Conservation (phyloP, 2,329 filamentous ascomycete species). For the Fusarium robinianum region DNA sequence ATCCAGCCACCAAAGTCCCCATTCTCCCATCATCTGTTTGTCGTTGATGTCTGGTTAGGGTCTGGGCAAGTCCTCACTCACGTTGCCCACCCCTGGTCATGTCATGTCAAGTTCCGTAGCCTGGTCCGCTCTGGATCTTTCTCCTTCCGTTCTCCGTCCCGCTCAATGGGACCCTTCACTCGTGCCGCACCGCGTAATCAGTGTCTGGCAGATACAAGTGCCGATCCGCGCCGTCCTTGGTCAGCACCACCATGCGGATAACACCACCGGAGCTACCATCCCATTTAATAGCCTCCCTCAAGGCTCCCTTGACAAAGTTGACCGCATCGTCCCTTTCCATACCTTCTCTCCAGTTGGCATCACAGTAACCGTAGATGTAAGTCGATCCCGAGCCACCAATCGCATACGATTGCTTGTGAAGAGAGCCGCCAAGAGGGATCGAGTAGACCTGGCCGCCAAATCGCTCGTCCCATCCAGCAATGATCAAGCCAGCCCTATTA, state of each 20-base stretch:
- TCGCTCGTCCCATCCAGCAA: constrained; percentile 95
- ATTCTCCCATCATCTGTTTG: constrained; percentile 7
- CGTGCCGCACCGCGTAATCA: constrained; percentile 75
- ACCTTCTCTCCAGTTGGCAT: constrained; percentile 91
- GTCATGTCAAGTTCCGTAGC: constrained; percentile 26
- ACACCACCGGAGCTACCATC: constrained; percentile 98
- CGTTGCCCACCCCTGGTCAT: constrained; percentile 13
- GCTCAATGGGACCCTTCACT: constrained; percentile 47
- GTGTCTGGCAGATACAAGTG: constrained; percentile 96
- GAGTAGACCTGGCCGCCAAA: constrained; percentile 98
- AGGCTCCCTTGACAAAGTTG: constrained; percentile 86
- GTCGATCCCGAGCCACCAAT: constrained; percentile 97
- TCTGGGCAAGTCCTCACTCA: constrained; percentile 9
- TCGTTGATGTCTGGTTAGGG: constrained; percentile 6
- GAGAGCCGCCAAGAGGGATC: constrained; percentile 91
- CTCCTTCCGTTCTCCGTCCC: constrained; percentile 24
- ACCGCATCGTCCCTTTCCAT: constrained; percentile 94
- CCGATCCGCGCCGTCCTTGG: constrained; percentile 83
- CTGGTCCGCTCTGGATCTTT: constrained; percentile 14
- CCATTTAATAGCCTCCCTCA: constrained; percentile 98
- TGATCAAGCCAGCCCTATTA: constrained; percentile 88
- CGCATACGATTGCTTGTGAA: constrained; percentile 95
- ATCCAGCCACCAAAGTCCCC: constrained; percentile 14
- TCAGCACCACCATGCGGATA: constrained; percentile 96
- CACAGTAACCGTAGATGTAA: constrained; percentile 99